Evolutionary conservation across 192 early-diverging fungal genomes (phyloP), one percentile per base, ranked within the genome.

Genomic region (Mycoemilia scoparia): DNA sequence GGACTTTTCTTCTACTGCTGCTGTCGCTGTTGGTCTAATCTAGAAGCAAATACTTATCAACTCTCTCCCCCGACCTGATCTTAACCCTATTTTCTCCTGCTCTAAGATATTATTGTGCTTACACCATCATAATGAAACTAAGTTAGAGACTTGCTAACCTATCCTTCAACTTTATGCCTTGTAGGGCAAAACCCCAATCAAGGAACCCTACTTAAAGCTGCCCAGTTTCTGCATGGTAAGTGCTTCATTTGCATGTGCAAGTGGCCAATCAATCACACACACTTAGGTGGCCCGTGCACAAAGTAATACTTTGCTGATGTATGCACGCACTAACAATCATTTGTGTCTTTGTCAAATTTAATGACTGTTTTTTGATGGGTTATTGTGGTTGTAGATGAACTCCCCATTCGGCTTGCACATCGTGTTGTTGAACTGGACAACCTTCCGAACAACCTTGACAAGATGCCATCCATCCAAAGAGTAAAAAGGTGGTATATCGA

Each of bases 401-500:
- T 96, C 24, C 91, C 87, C 7, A 81, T 96, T 41, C 77, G 91
- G 7, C 51, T 96, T 7, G 87, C 91, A 1, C 84, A 90, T 45
- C 70, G 91, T 13, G 87, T 90, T 24, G 87, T 92, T 14, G 91
- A 96, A 59, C 70, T 96, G 17, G 91, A 96, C 31, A 71, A 77
- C 38, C 53, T 92, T 13, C 90, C 90, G 0, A 71, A 86, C 37
- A 69, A 71, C 21, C 67, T 96, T 21, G 74, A 70, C 37, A 67
- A 87, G 25, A 96, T 92, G 91, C 79, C 77, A 7, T 84, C 82
- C 16, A 81, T 96, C 34, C 48, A 73, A 24, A 69, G 73, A n/a
- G 91, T 96, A 20, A 87, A 88, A 51, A 68, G 86, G 49, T 89
- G 85, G 91, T 96, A 96, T 57, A 79, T 84, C 21, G 82, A 89